These are phyloP conservation scores for Trichoderma virens DNA, from an alignment of 495 filamentous ascomycete genomes.

Conservation along the genomic window DNA sequence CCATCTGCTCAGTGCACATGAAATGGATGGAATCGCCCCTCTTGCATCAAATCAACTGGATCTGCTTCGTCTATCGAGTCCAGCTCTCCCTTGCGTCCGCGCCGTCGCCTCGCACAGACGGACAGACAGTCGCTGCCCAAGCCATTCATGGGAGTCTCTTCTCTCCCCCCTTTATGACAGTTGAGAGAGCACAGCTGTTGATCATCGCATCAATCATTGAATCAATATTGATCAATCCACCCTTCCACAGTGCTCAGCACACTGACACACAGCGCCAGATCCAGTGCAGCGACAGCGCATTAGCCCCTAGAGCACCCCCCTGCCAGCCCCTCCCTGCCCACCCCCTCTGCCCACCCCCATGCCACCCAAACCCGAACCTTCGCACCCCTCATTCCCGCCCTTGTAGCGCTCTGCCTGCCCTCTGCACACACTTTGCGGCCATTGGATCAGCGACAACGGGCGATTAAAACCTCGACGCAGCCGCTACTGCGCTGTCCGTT, in stretches of 20 bases:
- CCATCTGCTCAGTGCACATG: slow-evolving; percentile 2
- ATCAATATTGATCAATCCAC: too few species aligned
- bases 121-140: too few species aligned
- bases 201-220: too few species aligned
- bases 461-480: slow-evolving; percentile 4
- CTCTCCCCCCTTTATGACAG: too few species aligned
- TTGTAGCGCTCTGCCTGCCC: slow-evolving; percentile 1
- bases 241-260: background rate
- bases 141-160: too few species aligned
- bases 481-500: slow-evolving; percentile 7
- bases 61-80: background rate
- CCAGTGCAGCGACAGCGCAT: background rate
- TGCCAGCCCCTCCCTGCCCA: background rate
- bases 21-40: background rate
- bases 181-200: too few species aligned
- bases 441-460: slow-evolving; percentile 7
- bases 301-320: slow-evolving; percentile 1
- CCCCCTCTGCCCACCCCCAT: background rate
- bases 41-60: background rate
- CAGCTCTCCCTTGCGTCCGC: background rate
- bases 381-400: slow-evolving; percentile 6
- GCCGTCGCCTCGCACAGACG: too few species aligned
- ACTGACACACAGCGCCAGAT: background rate
- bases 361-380: background rate
- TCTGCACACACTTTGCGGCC: slow-evolving; percentile 7